Evolutionary conservation across 495 filamentous ascomycete species (phyloP).

Genomic region (Penicillium crystallinum): DNA sequence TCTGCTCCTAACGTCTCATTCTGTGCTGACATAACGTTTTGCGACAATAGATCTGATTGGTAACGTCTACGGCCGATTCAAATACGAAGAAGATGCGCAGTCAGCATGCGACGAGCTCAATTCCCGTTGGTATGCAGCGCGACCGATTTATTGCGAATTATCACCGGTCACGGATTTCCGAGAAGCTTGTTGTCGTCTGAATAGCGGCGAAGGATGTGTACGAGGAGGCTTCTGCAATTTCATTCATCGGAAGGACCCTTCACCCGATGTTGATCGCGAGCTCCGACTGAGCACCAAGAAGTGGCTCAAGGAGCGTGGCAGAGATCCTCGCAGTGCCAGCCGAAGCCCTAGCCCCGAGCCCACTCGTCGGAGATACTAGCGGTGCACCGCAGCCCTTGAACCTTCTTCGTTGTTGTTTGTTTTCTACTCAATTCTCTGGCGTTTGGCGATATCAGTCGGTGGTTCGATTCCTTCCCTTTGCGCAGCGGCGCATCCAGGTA

Average conservation of each 20-base stretch:
- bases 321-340: constrained; percentile 76
- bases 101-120: constrained; percentile 91
- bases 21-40: constrained; percentile 15
- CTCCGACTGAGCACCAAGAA: constrained; percentile 86
- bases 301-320: constrained; percentile 82
- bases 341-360: constrained; percentile 75
- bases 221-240: constrained; percentile 98
- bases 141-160: constrained; percentile 96
- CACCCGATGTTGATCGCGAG: constrained; percentile 80
- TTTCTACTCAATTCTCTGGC: constrained; percentile 16
- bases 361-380: constrained; percentile 59
- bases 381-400: constrained; percentile 6
- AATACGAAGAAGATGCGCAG: constrained; percentile 97
- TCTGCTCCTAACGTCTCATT: not conserved
- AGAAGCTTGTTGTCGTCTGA: constrained; percentile 94
- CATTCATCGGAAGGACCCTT: constrained; percentile 94
- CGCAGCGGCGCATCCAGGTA: constrained; percentile 14
- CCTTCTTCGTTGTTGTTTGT: constrained; percentile 13
- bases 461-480: constrained; percentile 18
- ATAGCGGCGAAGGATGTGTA: constrained; percentile 92
- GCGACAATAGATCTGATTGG: constrained; percentile 74
- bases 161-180: constrained; percentile 96
- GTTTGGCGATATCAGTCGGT: constrained; percentile 26
- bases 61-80: constrained; percentile 99
- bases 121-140: constrained; percentile 91